Evolutionary conservation across 2,329 filamentous ascomycete species (phyloP), one percentile per base, ranked within the genome.

Genomic region (Pyricularia grisea): DNA sequence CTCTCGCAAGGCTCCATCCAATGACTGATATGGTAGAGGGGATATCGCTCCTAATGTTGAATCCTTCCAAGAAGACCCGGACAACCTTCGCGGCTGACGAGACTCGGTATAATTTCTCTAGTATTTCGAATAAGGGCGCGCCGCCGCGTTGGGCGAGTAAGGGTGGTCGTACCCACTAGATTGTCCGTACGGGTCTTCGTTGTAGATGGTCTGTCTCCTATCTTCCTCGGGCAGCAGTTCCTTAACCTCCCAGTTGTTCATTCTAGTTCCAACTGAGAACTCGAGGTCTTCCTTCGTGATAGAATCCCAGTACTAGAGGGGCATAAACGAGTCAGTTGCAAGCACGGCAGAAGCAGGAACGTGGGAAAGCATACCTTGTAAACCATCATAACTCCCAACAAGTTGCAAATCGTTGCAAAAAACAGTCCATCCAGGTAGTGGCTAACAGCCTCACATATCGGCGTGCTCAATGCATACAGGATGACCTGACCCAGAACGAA

Each of bases 181-280:
- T 58, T 88, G 87, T 67, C 82, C 84, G 71, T 88, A 88, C 1
- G 86, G 86, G 72, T 90, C 88, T 69, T 93, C 90, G 65, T 85
- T 82, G 78, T 94, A 95, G 65, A 91, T 80, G 2, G 92, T 93
- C 27, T 83, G 83, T 70, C 91, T 87, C 70, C 91, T 89, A 70
- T 94, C 92, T 69, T 95, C 92, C 72, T 95, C 92, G 64, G 90
- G 87, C 23, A 95, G 84, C 12, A 92, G 85, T 72, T 98, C 94
- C 82, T 98, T 98, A 77, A 98, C 91, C 77, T 99, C 95, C 95
- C 95, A 99, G 79, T 95, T 97, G 82, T 97, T 96, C 81, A 92
- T 91, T 78, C 94, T 92, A 70, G 93, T 93, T 72, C 94, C 94
- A 67, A 99, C 95, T 2, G 93, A 97, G 80, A 99, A 99, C 78